Base-by-base conservation (phyloP, 805 yeast genomes). In the Lachancea sp. region DNA sequence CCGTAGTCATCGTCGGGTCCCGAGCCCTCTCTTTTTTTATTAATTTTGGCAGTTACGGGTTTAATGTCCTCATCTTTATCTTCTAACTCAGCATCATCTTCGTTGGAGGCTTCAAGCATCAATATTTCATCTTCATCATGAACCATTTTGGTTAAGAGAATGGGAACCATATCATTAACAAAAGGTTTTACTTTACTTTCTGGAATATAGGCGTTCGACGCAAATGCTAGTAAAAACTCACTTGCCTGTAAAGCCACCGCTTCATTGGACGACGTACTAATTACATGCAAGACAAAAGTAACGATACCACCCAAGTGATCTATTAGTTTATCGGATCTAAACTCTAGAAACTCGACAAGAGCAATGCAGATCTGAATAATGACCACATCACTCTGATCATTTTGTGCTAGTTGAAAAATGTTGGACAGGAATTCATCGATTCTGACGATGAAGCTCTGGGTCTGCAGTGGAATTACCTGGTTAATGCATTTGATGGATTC, bases 201-300 rank as follows among this genome's bases (percentile, higher is more conserved):
- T 7, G 85, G 79, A 3, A 78, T 65, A 22, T 70, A 71, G n/a
- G 62, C 47, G 25, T 77, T 70, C 2, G 87, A 80, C 0, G 89
- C 76, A 40, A 90, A 69, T 1, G 84, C 78, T 32, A 90, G 72
- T 44, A 92, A 65, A 52, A 92, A 88, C 64, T 92, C 97, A 60
- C 96, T 87, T 2, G 95, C 97, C 58, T 89, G 96, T 41, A 89
- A 68, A 0, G 95, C 82, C 23, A 87, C 94, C 40, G 73, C 80
- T 49, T 83, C 89, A 46, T 80, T 80, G 16, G 62, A 61, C 16
- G 50, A 56, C 39, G 69, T 68, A 9, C 73, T 72, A 65, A 90
- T 77, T 44, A 88, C 75, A 63, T 88, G 96, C 37, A 87, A 63
- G 54, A 89, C 79, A 65, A 83, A 92, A 48, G 78, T 75, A 29